Conservation (phyloP, 1,139 yeast genomes). For the Suzukiozyma palmioleophila region DNA sequence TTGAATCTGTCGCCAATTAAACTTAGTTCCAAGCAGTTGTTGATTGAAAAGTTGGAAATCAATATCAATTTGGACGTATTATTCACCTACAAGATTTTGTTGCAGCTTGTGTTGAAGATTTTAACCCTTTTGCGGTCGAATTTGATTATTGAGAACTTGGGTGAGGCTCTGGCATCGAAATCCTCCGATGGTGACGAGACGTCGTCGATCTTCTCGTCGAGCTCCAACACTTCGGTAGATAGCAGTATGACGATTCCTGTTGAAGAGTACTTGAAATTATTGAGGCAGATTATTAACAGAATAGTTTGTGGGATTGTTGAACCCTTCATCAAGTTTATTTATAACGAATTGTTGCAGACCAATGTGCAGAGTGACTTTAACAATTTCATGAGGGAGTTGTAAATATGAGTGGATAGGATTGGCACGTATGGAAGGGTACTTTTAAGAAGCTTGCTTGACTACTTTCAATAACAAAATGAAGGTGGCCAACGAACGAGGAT, state of each 20-base stretch:
- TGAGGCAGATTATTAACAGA: constrained; percentile 27
- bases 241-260: constrained; percentile 16
- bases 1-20: constrained; percentile 33
- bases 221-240: constrained; percentile 22
- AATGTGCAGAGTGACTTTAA: constrained; percentile 28
- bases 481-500: no score
- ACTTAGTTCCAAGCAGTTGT: constrained; percentile 37
- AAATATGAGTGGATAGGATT: no score
- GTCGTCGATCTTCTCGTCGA: constrained; percentile 36
- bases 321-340: constrained; percentile 32
- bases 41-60: constrained; percentile 44
- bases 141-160: constrained; percentile 9
- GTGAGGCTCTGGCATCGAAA: constrained; percentile 3
- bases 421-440: no score
- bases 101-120: constrained; percentile 29
- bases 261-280: constrained; percentile 32
- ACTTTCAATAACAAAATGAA: no score
- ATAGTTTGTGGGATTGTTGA: constrained; percentile 34
- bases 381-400: constrained; percentile 24
- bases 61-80: constrained; percentile 39
- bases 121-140: constrained; percentile 21
- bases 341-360: constrained; percentile 28
- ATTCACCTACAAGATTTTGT: constrained; percentile 36
- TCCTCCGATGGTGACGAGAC: constrained; percentile 12
- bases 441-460: no score